phyloP scores from a whole-genome alignment of 1,139 yeast genomes.

The Geotrichum aggregatum region DNA sequence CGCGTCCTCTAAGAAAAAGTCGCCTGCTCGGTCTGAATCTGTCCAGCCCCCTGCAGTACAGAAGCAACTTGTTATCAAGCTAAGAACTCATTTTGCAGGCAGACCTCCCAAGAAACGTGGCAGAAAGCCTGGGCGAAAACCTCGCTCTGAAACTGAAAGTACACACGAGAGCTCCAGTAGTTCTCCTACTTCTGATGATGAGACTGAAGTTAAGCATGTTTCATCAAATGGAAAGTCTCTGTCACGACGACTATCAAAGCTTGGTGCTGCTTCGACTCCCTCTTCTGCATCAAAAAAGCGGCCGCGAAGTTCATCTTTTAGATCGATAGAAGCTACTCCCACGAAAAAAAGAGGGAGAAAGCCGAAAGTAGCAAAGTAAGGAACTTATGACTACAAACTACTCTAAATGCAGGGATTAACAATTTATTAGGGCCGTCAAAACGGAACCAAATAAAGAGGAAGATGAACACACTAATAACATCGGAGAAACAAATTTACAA shows the following conservation, averaged over 20 bases:
- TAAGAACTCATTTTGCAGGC: background rate
- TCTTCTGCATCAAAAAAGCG: background rate
- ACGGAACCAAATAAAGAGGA: too few relatives aligned
- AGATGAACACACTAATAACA: background rate
- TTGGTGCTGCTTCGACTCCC: background rate
- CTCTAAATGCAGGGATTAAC: too few relatives aligned
- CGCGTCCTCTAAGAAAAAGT: background rate
- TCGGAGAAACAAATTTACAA: background rate
- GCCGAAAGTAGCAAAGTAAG: background rate
- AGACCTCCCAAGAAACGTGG: background rate
- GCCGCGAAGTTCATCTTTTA: background rate
- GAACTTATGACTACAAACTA: too few relatives aligned
- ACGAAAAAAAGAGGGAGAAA: background rate
- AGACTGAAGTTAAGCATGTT: background rate
- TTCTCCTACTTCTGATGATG: background rate
- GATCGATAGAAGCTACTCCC: background rate
- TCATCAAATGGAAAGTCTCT: background rate
- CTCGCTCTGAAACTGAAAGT: background rate
- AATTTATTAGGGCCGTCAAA: too few relatives aligned
- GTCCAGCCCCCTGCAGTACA: background rate
- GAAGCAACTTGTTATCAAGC: constrained; percentile 4
- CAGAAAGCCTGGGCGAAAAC: background rate
- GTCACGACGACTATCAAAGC: background rate
- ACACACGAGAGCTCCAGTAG: background rate
- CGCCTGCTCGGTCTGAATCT: background rate